Conservation (phyloP, 2,329 filamentous ascomycete genomes). For the Hymenoscyphus repandus region DNA sequence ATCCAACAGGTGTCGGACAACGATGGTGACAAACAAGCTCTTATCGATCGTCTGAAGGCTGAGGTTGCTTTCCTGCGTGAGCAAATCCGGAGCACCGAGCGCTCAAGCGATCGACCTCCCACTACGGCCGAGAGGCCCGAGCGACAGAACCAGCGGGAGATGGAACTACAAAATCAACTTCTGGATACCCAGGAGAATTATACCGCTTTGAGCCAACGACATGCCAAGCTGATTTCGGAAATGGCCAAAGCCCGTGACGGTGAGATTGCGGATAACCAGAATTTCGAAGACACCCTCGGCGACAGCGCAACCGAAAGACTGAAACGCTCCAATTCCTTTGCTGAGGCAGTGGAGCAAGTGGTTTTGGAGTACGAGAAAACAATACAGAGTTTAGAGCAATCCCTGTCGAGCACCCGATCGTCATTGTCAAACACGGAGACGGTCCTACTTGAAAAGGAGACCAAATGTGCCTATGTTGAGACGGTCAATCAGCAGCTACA, state of each 20-base stretch:
- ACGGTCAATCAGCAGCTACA: slow-evolving; percentile 89
- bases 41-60: slow-evolving; percentile 88
- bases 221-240: slow-evolving; percentile 92
- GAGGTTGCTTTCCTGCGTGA: slow-evolving; percentile 92
- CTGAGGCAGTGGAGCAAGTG: slow-evolving; percentile 91
- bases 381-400: slow-evolving; percentile 88
- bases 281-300: slow-evolving; percentile 56
- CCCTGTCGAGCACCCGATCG: slow-evolving; percentile 79
- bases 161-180: slow-evolving; percentile 88
- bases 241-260: slow-evolving; percentile 80
- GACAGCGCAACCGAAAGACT: slow-evolving; percentile 81
- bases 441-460: slow-evolving; percentile 83
- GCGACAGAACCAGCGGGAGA: slow-evolving; percentile 76
- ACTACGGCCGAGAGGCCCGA: slow-evolving; percentile 65
- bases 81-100: slow-evolving; percentile 82
- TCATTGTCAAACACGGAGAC: slow-evolving; percentile 83
- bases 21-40: slow-evolving; percentile 86
- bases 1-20: slow-evolving; percentile 80
- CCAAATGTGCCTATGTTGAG: slow-evolving; percentile 86
- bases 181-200: slow-evolving; percentile 95
- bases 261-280: slow-evolving; percentile 54
- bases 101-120: slow-evolving; percentile 48
- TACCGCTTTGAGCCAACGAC: slow-evolving; percentile 80
- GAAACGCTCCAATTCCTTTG: slow-evolving; percentile 93
- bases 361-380: slow-evolving; percentile 98